A percentile compares a stretch with the other conserved stretches of the same genome.
Conservation (phyloP, 169 alveolate species). For the Plasmodium gaboni region DNA sequence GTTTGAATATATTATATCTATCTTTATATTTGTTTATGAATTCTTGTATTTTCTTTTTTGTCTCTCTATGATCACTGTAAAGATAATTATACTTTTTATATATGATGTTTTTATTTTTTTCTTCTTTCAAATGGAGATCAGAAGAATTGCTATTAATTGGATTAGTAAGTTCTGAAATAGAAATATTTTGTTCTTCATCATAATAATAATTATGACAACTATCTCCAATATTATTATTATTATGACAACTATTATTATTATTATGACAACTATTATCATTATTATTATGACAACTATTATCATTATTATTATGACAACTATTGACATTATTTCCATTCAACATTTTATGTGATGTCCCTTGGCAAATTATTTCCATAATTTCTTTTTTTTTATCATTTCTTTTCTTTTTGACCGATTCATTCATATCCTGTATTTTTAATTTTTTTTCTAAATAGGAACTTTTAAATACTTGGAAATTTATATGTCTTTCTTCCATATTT, state of each 20-base stretch:
- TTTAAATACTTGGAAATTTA: constrained; percentile 26
- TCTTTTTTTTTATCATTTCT: constrained; percentile 20
- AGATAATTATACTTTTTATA: too few species aligned
- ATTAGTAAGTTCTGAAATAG: too few species aligned
- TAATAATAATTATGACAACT: too few species aligned
- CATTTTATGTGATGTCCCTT: neutral
- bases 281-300: neutral
- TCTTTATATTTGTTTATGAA: constrained; percentile 35
- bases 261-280: neutral
- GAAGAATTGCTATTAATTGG: too few species aligned
- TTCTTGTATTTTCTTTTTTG: neutral
- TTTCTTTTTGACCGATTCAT: neutral
- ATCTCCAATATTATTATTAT: neutral
- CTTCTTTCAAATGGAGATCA: too few species aligned
- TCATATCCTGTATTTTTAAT: constrained; percentile 19
- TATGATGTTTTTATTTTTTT: too few species aligned
- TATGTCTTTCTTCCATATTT: neutral
- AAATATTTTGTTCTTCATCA: too few species aligned
- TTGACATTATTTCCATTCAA: neutral
- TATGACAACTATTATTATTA: neutral
- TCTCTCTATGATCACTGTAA: too few species aligned
- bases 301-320: constrained; percentile 4
- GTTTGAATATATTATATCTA: constrained; percentile 25
- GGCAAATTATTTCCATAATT: neutral
- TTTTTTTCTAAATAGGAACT: constrained; percentile 52